These are phyloP conservation scores for Lophiostoma macrostomum DNA, from an alignment of 495 filamentous ascomycete species.

Conservation along the genomic window DNA sequence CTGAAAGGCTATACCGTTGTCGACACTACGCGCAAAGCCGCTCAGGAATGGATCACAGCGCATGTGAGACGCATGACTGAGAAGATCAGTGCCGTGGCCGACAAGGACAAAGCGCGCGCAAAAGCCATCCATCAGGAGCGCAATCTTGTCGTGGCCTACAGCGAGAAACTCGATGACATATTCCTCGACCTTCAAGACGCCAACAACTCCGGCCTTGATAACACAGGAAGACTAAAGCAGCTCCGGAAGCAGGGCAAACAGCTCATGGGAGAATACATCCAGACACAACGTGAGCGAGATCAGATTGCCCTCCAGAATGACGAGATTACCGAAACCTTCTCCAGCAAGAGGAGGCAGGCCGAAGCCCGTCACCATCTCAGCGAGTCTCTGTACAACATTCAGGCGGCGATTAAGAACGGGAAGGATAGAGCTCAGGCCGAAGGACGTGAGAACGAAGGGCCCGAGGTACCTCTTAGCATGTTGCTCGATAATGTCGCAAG, in stretches of 20 bases:
- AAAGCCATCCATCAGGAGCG: neutral
- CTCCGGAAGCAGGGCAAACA: conserved; percentile 65
- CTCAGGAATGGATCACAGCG: too few species aligned
- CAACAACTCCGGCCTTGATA: conserved; percentile 4
- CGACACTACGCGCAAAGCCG: conserved; percentile 11
- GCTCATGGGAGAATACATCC: conserved; percentile 60
- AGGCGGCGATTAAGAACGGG: conserved; percentile 22
- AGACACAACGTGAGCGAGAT: conserved; percentile 62
- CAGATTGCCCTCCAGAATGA: conserved; percentile 67
- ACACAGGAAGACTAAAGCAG: conserved; percentile 41
- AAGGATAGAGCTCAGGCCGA: conserved; percentile 8
- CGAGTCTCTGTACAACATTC: conserved; percentile 23
- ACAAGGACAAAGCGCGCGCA: neutral
- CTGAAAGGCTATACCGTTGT: conserved; percentile 13
- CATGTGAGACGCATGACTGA: neutral
- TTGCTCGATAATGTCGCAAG: conserved; percentile 15
- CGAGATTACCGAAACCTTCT: conserved; percentile 60
- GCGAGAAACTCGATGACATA: conserved; percentile 3
- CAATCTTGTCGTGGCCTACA: conserved; percentile 11
- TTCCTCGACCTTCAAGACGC: conserved; percentile 20
- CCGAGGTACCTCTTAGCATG: conserved; percentile 23
- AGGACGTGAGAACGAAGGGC: conserved; percentile 26
- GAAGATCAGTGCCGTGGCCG: neutral
- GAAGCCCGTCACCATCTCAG: conserved; percentile 16
- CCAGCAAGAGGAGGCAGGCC: conserved; percentile 39